Conservation (phyloP, 192 early-diverging fungal genomes). For the Bifiguratus adelaidae region DNA sequence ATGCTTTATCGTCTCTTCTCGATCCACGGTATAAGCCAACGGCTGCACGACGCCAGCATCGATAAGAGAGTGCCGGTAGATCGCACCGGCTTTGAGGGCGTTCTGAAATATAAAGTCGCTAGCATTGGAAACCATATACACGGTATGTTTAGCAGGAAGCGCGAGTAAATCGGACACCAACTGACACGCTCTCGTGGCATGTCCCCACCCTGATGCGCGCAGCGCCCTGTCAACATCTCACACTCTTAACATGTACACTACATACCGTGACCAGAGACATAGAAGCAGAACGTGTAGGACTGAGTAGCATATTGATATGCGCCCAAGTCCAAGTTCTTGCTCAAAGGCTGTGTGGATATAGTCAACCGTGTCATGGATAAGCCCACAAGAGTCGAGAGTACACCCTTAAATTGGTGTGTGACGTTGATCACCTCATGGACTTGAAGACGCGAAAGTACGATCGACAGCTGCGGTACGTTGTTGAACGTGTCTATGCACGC, state of each 20-base stretch:
- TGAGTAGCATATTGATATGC: constrained; percentile 5
- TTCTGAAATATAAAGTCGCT: constrained; percentile 45
- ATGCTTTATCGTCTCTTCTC: constrained; percentile 38
- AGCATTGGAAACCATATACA: constrained; percentile 44
- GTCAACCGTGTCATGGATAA: no score
- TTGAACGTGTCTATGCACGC: background rate
- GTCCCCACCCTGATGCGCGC: constrained; percentile 59
- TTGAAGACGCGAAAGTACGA: constrained; percentile 77
- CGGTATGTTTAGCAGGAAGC: constrained; percentile 25
- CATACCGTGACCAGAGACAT: constrained; percentile 48
- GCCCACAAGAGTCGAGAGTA: no score
- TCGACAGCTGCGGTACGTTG: constrained; percentile 67
- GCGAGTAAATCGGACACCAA: constrained; percentile 35
- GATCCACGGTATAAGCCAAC: constrained; percentile 45
- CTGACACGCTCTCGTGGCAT: constrained; percentile 47
- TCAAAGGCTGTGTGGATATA: no score
- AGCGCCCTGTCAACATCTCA: no score
- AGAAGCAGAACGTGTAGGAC: constrained; percentile 39
- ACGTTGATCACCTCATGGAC: no score
- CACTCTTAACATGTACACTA: no score
- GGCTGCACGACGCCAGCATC: constrained; percentile 54
- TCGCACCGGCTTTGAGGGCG: constrained; percentile 31
- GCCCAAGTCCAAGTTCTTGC: no score
- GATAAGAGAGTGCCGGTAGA: constrained; percentile 41
- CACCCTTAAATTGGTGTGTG: no score